Evolutionary conservation across 306 rosid genomes (phyloP), one percentile per base, ranked within the genome.

Genomic region (Fragaria nilgerrensis): DNA sequence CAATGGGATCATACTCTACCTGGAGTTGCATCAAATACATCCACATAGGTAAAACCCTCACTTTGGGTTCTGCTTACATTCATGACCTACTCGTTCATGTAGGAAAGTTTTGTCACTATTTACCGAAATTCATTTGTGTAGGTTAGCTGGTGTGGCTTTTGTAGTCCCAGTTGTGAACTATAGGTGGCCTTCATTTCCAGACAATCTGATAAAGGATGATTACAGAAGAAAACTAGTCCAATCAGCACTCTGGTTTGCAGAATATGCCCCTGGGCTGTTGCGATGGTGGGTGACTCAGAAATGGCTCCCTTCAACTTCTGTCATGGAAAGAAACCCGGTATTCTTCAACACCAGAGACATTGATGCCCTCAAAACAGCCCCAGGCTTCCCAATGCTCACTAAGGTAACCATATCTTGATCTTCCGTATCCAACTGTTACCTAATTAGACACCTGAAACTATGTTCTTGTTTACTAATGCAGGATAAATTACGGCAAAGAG

Each of bases 291-390:
- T 85, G 22, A 85, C 90, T 76, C 98, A 87, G 71, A 94, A 89
- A 72, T 94, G 96, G 96, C 88, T 94, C 71, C 98, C 98, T 82
- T 89, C 98, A 72, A 87, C 90, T 88, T 89, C 97, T 78, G 96
- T 88, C 75, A 73, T 89, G 77, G 93, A 90, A 79, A 85, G 83
- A 81, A 92, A 87, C 67, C 93, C 96, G 0, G 78, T 86, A 22
- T 88, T 90, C 77, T 94, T 94, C 89, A 94, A 90, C 89, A 75
- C 36, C 56, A 84, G 86, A 83, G 98, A 94, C 64, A 80, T 92
- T 11, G 96, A 94, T n/a, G 87, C 82, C 73, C 84, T 94, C 62
- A 78, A 87, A 84, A 83, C 71, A 20, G 86, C 83, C n/a, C 91
- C 90, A 0, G 98, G 98, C 25, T 94, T 94, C 80, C 98, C 97